Evolutionary conservation across 2,329 filamentous ascomycete species (phyloP), one percentile per base, ranked within the genome.

Genomic region (Diaporthe citriasiana): DNA sequence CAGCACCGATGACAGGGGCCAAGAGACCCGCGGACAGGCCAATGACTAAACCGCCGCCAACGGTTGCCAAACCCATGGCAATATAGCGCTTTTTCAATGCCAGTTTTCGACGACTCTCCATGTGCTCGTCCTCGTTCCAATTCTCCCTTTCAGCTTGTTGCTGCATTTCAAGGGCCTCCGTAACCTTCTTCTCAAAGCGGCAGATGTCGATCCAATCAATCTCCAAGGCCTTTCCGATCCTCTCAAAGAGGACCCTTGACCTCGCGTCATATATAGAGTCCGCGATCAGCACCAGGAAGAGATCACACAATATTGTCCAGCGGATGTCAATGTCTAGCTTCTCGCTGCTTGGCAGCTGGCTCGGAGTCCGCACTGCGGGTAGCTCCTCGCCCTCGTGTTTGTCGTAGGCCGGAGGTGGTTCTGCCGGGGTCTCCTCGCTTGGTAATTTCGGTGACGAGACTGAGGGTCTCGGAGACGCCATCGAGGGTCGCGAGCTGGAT

Each of bases 111-210:
- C 97, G 91, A 74, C 88, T 90, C 82, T 98, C 95, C 88, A 98
- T 95, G 81, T 98, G 95, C 77, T 97, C 94, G 15, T 97, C 93
- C 82, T 99, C 97, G 77, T 98, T 97, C 97, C 97, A 99, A 76
- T 96, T 98, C 84, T 99, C 97, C 79, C 96, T 97, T 76, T 95
- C 93, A 8, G 95, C 94, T 60, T 94, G 92, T 82, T 98, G 95
- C 83, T 98, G 96, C 95, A 99, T 98, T 83, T 99, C 97, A 30
- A 99, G 86, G 0, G 97, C 95, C 83, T 99, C 97, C 10, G 97
- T 98, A 8, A 99, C 95, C 70, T 95, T 93, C 85, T 98, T 98
- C 84, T 99, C 97, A 80, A 99, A 99, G 51, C 95, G 92, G 83
- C 95, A 97, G 73, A 98, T 97, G 77, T 99, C 97, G 71, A 97